These are phyloP conservation scores for Pseudogymnoascus sp. DNA, from an alignment of 2,329 filamentous ascomycete genomes.

Conservation along the genomic window DNA sequence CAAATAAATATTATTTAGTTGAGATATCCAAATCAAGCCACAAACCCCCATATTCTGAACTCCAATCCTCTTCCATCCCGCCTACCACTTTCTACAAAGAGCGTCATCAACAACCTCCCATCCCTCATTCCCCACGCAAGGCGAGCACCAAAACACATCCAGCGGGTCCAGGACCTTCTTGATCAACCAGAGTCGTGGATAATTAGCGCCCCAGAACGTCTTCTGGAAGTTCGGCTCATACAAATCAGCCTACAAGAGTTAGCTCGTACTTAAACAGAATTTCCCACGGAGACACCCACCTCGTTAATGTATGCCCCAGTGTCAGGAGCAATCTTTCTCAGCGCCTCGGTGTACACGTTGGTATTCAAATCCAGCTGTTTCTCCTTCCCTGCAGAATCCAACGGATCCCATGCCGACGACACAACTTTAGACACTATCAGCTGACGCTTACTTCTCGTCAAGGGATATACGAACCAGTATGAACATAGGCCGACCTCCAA, in stretches of 20 bases:
- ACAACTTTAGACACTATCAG: slow-evolving; percentile 12
- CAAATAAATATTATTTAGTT: neutral
- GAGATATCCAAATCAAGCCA: too few relatives aligned
- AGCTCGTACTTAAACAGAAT: slow-evolving; percentile 29
- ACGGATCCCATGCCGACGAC: slow-evolving; percentile 15
- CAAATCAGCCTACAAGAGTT: slow-evolving; percentile 40
- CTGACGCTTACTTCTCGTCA: neutral
- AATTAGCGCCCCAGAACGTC: slow-evolving; percentile 32
- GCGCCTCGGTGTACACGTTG: slow-evolving; percentile 15
- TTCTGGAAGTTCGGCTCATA: slow-evolving; percentile 34
- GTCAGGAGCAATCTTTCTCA: slow-evolving; percentile 22
- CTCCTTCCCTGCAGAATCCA: slow-evolving; percentile 12
- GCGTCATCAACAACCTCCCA: slow-evolving; percentile 26
- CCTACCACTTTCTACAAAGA: slow-evolving; percentile 13
- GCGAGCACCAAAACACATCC: slow-evolving; percentile 42
- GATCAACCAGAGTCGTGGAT: slow-evolving; percentile 36
- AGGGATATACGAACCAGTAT: slow-evolving; percentile 32
- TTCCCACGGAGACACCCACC: slow-evolving; percentile 27
- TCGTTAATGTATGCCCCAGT: slow-evolving; percentile 25
- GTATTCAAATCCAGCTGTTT: slow-evolving; percentile 14
- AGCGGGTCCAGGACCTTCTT: slow-evolving; percentile 41
- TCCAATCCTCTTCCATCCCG: neutral
- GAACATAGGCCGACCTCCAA: slow-evolving; percentile 42
- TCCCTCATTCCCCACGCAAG: slow-evolving; percentile 40
- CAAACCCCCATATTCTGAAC: neutral